These are phyloP conservation scores for Candida insectalens DNA, from an alignment of 805 yeast species.

Conservation along the genomic window DNA sequence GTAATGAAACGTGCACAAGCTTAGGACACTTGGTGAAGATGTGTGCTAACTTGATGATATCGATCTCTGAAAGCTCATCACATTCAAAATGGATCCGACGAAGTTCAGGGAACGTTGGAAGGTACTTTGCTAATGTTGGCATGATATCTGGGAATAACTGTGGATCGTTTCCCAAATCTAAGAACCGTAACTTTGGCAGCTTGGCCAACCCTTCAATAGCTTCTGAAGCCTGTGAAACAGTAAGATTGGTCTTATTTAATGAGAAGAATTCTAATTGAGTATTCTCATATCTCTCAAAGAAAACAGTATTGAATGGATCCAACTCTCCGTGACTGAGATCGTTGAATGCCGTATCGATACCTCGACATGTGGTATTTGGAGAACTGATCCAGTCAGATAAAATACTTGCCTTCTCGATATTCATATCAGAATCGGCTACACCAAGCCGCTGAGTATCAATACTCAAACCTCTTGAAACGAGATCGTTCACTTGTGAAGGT, in stretches of 20 bases:
- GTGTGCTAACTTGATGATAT: constrained; percentile 38
- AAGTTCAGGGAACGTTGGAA: constrained; percentile 36
- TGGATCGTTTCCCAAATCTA: constrained; percentile 46
- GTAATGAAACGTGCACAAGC: constrained; percentile 41
- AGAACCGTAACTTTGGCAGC: constrained; percentile 33
- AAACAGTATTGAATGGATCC: constrained; percentile 34
- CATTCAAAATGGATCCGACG: constrained; percentile 47
- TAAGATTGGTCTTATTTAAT: constrained; percentile 39
- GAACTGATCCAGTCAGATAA: constrained; percentile 39
- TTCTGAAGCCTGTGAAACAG: constrained; percentile 28
- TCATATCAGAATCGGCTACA: constrained; percentile 41
- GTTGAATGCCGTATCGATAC: constrained; percentile 48
- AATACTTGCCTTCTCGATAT: constrained; percentile 28
- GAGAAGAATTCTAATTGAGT: constrained; percentile 39
- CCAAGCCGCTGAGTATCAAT: constrained; percentile 41
- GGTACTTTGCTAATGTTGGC: constrained; percentile 30
- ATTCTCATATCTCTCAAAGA: constrained; percentile 17
- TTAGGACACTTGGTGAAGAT: constrained; percentile 37
- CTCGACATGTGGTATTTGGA: constrained; percentile 36
- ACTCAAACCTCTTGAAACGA: constrained; percentile 32
- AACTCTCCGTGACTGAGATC: constrained; percentile 38
- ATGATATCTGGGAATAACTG: constrained; percentile 41
- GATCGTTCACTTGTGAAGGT: constrained; percentile 29
- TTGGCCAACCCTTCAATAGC: constrained; percentile 28
- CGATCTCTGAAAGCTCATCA: constrained; percentile 36